These are phyloP conservation scores for Lomentospora prolificans DNA, from an alignment of 2,329 filamentous ascomycete species.

Conservation along the genomic window DNA sequence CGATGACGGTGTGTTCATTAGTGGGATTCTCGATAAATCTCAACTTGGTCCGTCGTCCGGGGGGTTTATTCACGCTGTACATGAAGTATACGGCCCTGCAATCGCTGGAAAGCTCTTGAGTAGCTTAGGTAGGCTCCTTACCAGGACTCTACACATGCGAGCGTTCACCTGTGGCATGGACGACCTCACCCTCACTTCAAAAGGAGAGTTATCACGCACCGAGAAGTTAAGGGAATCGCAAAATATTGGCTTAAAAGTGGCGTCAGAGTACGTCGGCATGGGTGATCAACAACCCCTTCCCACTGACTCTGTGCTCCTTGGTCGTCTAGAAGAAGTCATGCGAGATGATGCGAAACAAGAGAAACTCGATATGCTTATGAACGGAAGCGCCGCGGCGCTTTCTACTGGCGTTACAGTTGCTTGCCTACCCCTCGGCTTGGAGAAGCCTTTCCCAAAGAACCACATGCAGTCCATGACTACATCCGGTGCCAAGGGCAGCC, in stretches of 20 bases:
- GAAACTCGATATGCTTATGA: constrained; percentile 81
- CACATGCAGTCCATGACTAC: constrained; percentile 99
- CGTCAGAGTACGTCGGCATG: constrained; percentile 80
- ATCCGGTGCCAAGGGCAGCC: constrained; percentile 86
- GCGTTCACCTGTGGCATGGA: constrained; percentile 98
- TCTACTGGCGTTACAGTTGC: constrained; percentile 69
- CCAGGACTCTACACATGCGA: constrained; percentile 81
- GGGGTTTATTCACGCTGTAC: constrained; percentile 82
- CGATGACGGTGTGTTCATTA: constrained; percentile 77
- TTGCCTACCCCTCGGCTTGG: constrained; percentile 72
- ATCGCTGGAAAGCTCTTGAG: constrained; percentile 81
- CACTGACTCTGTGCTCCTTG: constrained; percentile 60
- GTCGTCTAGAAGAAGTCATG: constrained; percentile 77
- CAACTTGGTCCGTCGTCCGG: constrained; percentile 83
- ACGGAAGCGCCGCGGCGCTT: constrained; percentile 56
- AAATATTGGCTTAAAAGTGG: constrained; percentile 65
- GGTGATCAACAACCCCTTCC: constrained; percentile 51
- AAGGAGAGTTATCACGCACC: constrained; percentile 64
- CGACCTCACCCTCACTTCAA: constrained; percentile 73
- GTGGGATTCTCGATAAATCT: constrained; percentile 88
- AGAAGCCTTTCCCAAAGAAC: constrained; percentile 90
- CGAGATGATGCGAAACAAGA: constrained; percentile 87
- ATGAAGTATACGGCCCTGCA: constrained; percentile 85
- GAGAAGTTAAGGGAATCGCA: constrained; percentile 59
- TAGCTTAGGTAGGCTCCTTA: constrained; percentile 80